Base-by-base conservation (phyloP, 768 basidiomycete species). In the Rhodotorula kratochvilovae region DNA sequence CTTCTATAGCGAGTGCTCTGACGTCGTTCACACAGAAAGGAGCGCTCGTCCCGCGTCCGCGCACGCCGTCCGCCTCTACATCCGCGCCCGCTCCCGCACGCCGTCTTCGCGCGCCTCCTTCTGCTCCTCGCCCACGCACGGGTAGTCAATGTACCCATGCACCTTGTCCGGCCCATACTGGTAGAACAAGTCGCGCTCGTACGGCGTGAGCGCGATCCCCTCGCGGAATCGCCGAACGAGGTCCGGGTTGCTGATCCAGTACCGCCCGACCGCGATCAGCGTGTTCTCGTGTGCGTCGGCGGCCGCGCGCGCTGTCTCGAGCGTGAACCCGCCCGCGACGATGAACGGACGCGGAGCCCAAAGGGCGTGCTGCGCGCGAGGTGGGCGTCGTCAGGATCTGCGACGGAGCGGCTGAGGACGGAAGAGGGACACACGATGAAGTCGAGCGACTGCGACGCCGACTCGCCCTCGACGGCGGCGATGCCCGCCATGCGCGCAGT, bases 401-500 rank as follows among this genome's bases (percentile, higher is more conserved):
- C n/a, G n/a, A n/a, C n/a, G n/a, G n/a, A n/a, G n/a, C n/a, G n/a
- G n/a, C n/a, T n/a, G n/a, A n/a, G n/a, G n/a, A n/a, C n/a, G n/a
- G n/a, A n/a, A n/a, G n/a, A n/a, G n/a, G 29, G 54, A 66, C 66
- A 35, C 48, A 70, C 68, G 36, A 76, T 54, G 61, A 74, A 71
- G 57, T 74, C 67, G 42, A 75, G 70, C 12, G 50, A 66, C 51
- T 79, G 84, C 62, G 68, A 67, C 5, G 11, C 33, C 36, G 50
- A 25, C 33, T 51, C 67, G 16, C 29, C 57, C 16, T 65, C 65
- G 43, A 66, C 15, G 31, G 54, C 56, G 6, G 5, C 4, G 53
- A 67, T 70, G 29, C 76, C 72, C 16, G 50, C 69, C 45, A 73
- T 63, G 25, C 77, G 70, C 2, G 84, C 81, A 70, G 86, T 85